A percentile compares a stretch with the other conserved stretches of the same genome.
phyloP scores from a whole-genome alignment of 768 basidiomycete genomes.

The Lactifluus pinguis region DNA sequence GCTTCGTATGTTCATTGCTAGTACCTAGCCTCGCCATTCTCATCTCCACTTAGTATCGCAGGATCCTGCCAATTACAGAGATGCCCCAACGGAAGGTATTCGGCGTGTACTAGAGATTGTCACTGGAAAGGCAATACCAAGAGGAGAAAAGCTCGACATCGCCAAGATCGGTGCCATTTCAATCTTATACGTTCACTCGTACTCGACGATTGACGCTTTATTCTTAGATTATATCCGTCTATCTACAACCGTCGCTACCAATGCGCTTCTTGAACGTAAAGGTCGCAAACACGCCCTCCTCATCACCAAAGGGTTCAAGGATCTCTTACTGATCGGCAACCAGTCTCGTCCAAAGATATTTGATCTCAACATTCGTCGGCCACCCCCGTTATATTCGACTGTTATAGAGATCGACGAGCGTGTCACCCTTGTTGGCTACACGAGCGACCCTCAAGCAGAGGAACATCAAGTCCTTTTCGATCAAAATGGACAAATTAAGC shows the following conservation, averaged over 20 bases:
- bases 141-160: conserved; percentile 60
- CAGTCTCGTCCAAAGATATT: conserved; percentile 94
- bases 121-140: conserved; percentile 56
- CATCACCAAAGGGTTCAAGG: conserved; percentile 87
- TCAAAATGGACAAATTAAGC: conserved; percentile 52
- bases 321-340: conserved; percentile 88
- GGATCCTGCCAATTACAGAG: conserved; percentile 78
- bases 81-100: conserved; percentile 94
- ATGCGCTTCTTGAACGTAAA: conserved; percentile 90
- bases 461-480: conserved; percentile 72
- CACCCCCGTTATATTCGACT: conserved; percentile 63
- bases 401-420: conserved; percentile 83
- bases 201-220: not conserved
- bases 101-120: conserved; percentile 75
- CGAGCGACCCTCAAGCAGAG: conserved; percentile 77
- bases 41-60: conserved; percentile 58
- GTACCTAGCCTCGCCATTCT: not conserved
- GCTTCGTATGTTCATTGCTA: conserved; percentile 45
- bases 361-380: conserved; percentile 81
- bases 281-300: conserved; percentile 86
- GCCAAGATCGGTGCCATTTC: conserved; percentile 65
- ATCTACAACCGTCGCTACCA: conserved; percentile 93
- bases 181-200: not conserved
- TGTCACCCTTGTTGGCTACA: conserved; percentile 89
- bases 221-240: conserved; percentile 76